Conservation (phyloP, 2,329 filamentous ascomycete species). For the Hymenoscyphus linearis region DNA sequence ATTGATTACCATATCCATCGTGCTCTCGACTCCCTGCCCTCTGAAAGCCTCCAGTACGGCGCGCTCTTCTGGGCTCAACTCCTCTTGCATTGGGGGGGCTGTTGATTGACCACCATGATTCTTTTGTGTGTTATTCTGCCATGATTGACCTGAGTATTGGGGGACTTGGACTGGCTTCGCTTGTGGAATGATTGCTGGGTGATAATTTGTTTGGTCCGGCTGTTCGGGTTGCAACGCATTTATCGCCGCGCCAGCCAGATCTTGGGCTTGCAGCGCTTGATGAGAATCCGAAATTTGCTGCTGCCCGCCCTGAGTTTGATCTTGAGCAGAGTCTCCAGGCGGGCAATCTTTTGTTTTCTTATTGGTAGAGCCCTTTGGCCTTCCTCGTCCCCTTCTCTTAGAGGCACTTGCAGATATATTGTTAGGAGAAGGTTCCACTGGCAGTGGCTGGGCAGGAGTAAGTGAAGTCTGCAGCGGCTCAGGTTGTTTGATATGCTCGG, state of each 20-base stretch:
- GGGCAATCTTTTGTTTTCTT: constrained; percentile 28
- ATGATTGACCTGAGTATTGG: constrained; percentile 23
- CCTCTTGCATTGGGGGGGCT: constrained; percentile 17
- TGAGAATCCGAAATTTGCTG: constrained; percentile 10
- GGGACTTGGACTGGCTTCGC: constrained; percentile 14
- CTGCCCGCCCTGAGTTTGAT: constrained; percentile 9
- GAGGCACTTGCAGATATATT: constrained; percentile 20
- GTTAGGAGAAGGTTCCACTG: constrained; percentile 14
- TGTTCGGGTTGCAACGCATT: not conserved
- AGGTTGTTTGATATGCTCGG: constrained; percentile 13
- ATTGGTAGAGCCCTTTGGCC: constrained; percentile 50
- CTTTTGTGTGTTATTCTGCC: constrained; percentile 20
- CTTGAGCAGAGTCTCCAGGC: constrained; percentile 9
- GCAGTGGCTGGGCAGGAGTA: constrained; percentile 18
- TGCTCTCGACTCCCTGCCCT: constrained; percentile 12
- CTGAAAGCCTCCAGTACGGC: constrained; percentile 32
- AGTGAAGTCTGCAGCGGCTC: constrained; percentile 18
- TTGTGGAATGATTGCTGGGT: constrained; percentile 28
- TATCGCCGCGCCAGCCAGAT: constrained; percentile 10
- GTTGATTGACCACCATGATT: constrained; percentile 9
- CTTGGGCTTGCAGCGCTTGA: constrained; percentile 16
- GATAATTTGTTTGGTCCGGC: constrained; percentile 3
- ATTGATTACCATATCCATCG: constrained; percentile 15
- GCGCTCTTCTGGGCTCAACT: constrained; percentile 30
- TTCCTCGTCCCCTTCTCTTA: constrained; percentile 33